Base-by-base conservation (phyloP, 2,329 filamentous ascomycete genomes). In the Colletotrichum sp. region DNA sequence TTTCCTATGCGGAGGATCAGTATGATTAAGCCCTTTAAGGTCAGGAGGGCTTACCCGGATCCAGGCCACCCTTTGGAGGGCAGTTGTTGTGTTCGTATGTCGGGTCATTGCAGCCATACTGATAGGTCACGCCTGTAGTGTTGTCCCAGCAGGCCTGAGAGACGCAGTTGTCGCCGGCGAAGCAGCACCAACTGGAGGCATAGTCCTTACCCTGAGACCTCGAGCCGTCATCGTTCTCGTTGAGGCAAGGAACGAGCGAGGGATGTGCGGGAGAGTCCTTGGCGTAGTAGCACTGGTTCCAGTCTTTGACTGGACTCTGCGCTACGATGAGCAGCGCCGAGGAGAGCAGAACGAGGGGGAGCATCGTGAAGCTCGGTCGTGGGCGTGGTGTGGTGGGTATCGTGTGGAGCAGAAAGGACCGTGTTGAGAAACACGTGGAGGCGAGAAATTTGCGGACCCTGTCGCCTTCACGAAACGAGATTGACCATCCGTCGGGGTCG, bases 51-150 rank as follows among this genome's bases (percentile, higher is more conserved):
- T 14, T 48, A 73, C 73, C 73, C 59, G 1, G 8, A 14, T 76
- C 74, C 1, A 76, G 61, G 12, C 71, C 71, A 1, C 74, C 71
- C 24, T 76, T 76, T 1, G 39, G 26, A 1, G 74, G 74, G 18
- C 74, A 76, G 55, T 59, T 74, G 18, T 66, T n/a, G 61, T 76
- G 71, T 4, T 57, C 28, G n/a, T 76, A 76, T 9, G 55, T 75
- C n/a, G 67, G 66, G n/a, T 76, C 71, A 14, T 74, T 76, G 34
- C 74, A 76, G 32, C 74, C 74, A 26, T 76, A 76, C 39, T 74
- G 71, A 4, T 76, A 76, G 1, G 74, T 76, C 6, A 74, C 55
- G 32, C 60, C 65, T 0, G 66, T 64, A 3, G 36, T 24, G 16
- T 13, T 26, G 5, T 76, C 55, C 57, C 63, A 76, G 16, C 74